These are phyloP conservation scores for Aethionema arabicum DNA, from an alignment of 345 rosid genomes.

Conservation along the genomic window DNA sequence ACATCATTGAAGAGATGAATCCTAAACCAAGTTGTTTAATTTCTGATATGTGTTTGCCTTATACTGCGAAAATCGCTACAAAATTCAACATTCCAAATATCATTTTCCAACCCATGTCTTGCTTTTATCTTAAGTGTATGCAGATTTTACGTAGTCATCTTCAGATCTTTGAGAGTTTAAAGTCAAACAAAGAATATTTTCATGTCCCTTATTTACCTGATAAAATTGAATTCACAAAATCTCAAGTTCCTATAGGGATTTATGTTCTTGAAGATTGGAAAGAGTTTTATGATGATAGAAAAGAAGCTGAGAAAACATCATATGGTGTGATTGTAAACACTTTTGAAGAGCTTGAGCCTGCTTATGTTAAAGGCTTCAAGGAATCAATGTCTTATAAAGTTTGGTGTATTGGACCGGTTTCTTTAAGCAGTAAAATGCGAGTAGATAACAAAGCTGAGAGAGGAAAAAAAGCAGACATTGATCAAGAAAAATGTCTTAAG, in stretches of 20 bases:
- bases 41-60: slow-evolving; percentile 38
- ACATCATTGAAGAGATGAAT: slow-evolving; percentile 35
- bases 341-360: slow-evolving; percentile 42
- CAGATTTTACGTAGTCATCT: slow-evolving; percentile 6
- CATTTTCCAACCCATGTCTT: slow-evolving; percentile 37
- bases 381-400: slow-evolving; percentile 30
- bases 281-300: slow-evolving; percentile 12
- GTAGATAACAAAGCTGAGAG: slow-evolving; percentile 42
- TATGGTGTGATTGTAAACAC: slow-evolving; percentile 45
- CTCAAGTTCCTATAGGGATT: slow-evolving; percentile 30
- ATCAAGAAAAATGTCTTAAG: slow-evolving; percentile 27
- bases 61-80: slow-evolving; percentile 32
- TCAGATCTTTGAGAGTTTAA: background rate
- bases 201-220: slow-evolving; percentile 38
- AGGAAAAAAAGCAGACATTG: slow-evolving; percentile 30
- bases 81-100: slow-evolving; percentile 49
- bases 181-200: slow-evolving; percentile 24
- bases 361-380: slow-evolving; percentile 31
- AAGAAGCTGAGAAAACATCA: slow-evolving; percentile 23
- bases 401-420: slow-evolving; percentile 53
- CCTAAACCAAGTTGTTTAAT: slow-evolving; percentile 49
- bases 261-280: slow-evolving; percentile 22
- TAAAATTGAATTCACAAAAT: slow-evolving; percentile 36
- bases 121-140: slow-evolving; percentile 38
- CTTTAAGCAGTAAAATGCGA: slow-evolving; percentile 27